phyloP scores from a whole-genome alignment of 306 rosid species.

The Quercus gilva region DNA sequence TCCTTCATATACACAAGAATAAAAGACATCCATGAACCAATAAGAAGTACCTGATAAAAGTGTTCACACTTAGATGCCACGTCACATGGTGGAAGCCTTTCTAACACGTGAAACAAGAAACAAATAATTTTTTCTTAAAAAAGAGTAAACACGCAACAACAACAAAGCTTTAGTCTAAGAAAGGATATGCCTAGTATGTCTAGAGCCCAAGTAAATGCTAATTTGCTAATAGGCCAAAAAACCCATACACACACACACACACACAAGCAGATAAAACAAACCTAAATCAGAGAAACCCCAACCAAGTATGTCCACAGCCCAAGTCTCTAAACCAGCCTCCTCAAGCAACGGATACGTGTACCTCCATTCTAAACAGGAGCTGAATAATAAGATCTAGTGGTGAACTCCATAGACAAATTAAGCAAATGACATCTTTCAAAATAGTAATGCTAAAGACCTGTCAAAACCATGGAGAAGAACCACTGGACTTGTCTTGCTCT shows the following conservation, averaged over 20 bases:
- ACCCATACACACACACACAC: too few species aligned
- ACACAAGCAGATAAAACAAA: conserved; percentile 26
- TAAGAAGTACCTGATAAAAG: conserved; percentile 65
- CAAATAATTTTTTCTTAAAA: too few species aligned
- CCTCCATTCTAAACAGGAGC: conserved; percentile 99
- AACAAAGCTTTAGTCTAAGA: neutral
- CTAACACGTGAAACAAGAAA: conserved; percentile 33
- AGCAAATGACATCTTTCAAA: conserved; percentile 9
- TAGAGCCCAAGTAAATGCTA: too few species aligned
- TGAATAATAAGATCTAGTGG: conserved; percentile 45
- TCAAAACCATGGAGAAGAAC: conserved; percentile 96
- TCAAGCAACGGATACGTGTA: conserved; percentile 79
- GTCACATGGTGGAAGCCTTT: conserved; percentile 64
- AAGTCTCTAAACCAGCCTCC: conserved; percentile 77
- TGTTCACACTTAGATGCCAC: conserved; percentile 79
- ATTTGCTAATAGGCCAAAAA: too few species aligned
- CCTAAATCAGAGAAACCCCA: conserved; percentile 99
- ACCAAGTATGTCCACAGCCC: conserved; percentile 97
- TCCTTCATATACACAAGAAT: neutral
- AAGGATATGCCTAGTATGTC: too few species aligned
- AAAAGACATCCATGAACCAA: neutral
- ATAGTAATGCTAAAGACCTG: conserved; percentile 48
- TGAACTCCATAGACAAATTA: conserved; percentile 32
- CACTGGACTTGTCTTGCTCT: conserved; percentile 56
- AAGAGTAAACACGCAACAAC: neutral